These are phyloP conservation scores for Aspergillus eucalypticola DNA, from an alignment of 2,329 filamentous ascomycete genomes.

Conservation along the genomic window DNA sequence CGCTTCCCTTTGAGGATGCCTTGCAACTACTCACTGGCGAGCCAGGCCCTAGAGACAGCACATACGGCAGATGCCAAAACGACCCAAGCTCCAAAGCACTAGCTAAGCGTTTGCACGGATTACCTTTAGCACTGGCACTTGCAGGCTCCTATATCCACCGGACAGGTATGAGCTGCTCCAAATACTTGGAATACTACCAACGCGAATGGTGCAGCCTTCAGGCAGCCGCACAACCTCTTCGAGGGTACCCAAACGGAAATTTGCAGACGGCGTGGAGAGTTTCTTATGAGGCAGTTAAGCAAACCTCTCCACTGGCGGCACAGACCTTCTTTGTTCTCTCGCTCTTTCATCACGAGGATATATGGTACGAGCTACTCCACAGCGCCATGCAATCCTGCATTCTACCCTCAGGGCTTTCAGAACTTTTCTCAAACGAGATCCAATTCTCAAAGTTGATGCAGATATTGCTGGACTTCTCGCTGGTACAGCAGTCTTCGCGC, in stretches of 20 bases:
- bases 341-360: too few species aligned
- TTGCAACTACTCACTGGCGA: too few species aligned
- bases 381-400: too few species aligned
- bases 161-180: background rate
- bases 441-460: background rate
- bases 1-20: too few species aligned
- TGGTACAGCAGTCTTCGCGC: background rate
- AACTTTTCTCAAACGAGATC: background rate
- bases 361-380: too few species aligned
- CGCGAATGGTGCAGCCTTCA: background rate
- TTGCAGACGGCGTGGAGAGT: too few species aligned
- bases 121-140: background rate
- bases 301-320: too few species aligned
- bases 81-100: background rate
- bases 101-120: background rate
- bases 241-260: too few species aligned
- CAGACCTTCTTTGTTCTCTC: too few species aligned
- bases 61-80: background rate
- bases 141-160: background rate
- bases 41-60: background rate
- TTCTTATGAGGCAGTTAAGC: too few species aligned
- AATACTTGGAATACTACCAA: background rate
- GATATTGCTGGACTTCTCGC: background rate
- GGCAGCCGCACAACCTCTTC: background rate
- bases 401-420: too few species aligned